phyloP scores from a whole-genome alignment of 2,329 filamentous ascomycete genomes.

The Talaromyces atroroseus region DNA sequence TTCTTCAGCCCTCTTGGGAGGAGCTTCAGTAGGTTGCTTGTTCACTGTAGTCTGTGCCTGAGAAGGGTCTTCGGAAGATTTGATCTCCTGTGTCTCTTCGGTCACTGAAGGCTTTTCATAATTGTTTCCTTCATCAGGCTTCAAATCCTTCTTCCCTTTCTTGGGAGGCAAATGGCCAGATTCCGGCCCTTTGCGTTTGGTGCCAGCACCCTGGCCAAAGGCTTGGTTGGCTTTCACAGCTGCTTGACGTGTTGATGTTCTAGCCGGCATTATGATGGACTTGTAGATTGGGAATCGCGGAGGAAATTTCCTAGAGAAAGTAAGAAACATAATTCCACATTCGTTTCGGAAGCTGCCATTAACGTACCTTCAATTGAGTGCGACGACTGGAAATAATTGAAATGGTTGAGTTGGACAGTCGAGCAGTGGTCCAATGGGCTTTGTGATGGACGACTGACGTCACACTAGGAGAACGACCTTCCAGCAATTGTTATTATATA shows the following conservation, averaged over 20 bases:
- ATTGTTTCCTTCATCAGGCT: conserved; percentile 1
- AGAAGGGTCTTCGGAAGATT: conserved; percentile 22
- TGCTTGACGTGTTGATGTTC: conserved; percentile 39
- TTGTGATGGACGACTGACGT: conserved; percentile 29
- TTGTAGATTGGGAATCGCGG: neutral
- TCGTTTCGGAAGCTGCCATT: neutral
- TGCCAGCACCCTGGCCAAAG: conserved; percentile 28
- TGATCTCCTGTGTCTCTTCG: conserved; percentile 18
- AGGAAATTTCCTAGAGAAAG: conserved; percentile 4
- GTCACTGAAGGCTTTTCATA: conserved; percentile 16
- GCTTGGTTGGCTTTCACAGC: conserved; percentile 41
- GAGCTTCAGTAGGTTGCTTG: conserved; percentile 10
- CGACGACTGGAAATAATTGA: neutral
- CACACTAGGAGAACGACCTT: conserved; percentile 18
- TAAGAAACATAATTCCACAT: conserved; percentile 6
- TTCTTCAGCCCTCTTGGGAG: conserved; percentile 20
- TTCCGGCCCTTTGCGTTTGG: conserved; percentile 35
- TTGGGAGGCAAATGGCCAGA: conserved; percentile 29
- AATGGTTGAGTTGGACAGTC: neutral
- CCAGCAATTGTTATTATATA: conserved; percentile 4
- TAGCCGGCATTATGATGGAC: conserved; percentile 18
- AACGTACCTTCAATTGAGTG: conserved; percentile 7
- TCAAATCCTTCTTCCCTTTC: conserved; percentile 32
- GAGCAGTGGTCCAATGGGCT: neutral
- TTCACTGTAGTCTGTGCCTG: conserved; percentile 12